phyloP scores from a whole-genome alignment of 805 yeast genomes.

The Zygoascus flipseniorum region DNA sequence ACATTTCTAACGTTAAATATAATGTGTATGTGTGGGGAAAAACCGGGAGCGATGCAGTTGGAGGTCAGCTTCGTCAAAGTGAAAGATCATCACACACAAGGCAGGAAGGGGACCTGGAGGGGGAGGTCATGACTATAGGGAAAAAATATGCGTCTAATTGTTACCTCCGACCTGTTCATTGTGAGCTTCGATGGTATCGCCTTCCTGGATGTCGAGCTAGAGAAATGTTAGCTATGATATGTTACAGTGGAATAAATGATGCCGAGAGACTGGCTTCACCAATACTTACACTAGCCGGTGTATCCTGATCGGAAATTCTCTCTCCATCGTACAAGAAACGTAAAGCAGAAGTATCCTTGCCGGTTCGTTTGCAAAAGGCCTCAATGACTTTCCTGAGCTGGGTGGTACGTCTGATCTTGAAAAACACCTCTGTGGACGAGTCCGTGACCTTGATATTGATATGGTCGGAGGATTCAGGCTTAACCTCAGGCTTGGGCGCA shows the following conservation, averaged over 20 bases:
- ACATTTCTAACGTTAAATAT: slow-evolving; percentile 1
- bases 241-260: too few relatives aligned
- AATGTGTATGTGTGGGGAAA: neutral
- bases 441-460: slow-evolving; percentile 92
- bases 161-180: slow-evolving; percentile 63
- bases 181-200: slow-evolving; percentile 94
- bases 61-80: too few relatives aligned
- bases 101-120: neutral
- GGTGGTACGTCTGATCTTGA: slow-evolving; percentile 89
- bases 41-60: neutral
- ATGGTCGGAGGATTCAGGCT: slow-evolving; percentile 62
- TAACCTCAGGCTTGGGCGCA: slow-evolving; percentile 36
- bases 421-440: slow-evolving; percentile 86
- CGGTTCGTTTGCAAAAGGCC: slow-evolving; percentile 96
- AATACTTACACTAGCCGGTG: slow-evolving; percentile 62
- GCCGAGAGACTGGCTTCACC: neutral
- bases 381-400: slow-evolving; percentile 93
- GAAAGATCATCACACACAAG: neutral
- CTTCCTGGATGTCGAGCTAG: slow-evolving; percentile 80
- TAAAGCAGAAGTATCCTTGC: slow-evolving; percentile 71
- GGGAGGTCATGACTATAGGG: too few relatives aligned
- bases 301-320: slow-evolving; percentile 76
- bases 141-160: neutral
- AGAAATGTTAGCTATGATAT: slow-evolving; percentile 8
- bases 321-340: slow-evolving; percentile 92